Base-by-base conservation (phyloP, 208 protist species). In the Leishmania tarentolae region DNA sequence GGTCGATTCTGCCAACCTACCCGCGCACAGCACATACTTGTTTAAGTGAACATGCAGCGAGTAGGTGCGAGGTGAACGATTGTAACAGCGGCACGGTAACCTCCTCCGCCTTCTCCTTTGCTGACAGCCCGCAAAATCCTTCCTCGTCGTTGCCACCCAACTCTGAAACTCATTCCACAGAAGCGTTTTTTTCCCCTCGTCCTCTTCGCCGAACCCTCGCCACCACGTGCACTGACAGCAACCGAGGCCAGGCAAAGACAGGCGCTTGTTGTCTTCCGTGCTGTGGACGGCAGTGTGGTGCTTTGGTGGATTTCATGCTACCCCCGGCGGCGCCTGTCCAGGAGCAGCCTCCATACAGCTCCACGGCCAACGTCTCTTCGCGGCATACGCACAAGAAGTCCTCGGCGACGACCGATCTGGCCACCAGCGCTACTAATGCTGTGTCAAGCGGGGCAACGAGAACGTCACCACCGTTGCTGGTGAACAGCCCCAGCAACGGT, bases 361-460 rank as follows among this genome's bases (percentile, higher is more conserved):
- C 81, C 9, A 28, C 73, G 24, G 5, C n/a, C 2, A 66, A 37
- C 35, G 77, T 35, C 13, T 31, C 73, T 24, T 21, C 52, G 37
- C 78, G 46, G 17, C 69, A 47, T 46, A 53, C 69, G 7, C 50
- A 56, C 46, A 78, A 66, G 21, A 84, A 78, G 65, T 28, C 61
- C 19, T 61, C 79, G n/a, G 71, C 77, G 52, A 69, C 56, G n/a
- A 53, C 75, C 11, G 73, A 76, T 1, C 73, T 68, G 59, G 19
- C 80, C 44, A n/a, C 74, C 35, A 8, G 11, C 31, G 50, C 35
- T 13, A 79, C 70, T 35, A 59, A 50, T 52, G 37, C 63, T 13
- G 13, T 73, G 0, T 53, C 80, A 31, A 53, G 66, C 44, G 63
- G 50, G 37, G 56, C 40, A 61, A 3, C 52, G 35, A 52, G 61